These are phyloP conservation scores for Trametes sanguinea DNA, from an alignment of 768 basidiomycete genomes.

Conservation along the genomic window DNA sequence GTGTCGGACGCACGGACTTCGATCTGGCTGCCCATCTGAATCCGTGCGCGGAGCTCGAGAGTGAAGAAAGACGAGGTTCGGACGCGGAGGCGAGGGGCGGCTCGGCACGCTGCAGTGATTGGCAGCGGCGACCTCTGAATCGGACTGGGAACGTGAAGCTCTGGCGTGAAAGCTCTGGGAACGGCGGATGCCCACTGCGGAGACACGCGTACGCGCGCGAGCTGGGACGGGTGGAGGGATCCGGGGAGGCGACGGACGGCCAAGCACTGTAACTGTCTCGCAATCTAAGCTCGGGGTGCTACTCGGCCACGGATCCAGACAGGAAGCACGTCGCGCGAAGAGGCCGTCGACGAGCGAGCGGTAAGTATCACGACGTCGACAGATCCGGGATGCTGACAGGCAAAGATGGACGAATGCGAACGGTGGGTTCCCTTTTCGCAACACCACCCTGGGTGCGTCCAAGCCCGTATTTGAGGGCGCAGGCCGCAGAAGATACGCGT, in stretches of 20 bases:
- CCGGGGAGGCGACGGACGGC: neutral
- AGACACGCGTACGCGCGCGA: too few species aligned
- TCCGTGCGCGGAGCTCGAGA: neutral
- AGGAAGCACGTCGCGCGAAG: neutral
- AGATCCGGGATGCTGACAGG: too few species aligned
- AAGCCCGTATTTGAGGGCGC: neutral
- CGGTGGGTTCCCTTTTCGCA: slow-evolving; percentile 1
- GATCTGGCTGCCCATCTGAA: too few species aligned
- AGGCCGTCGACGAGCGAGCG: neutral
- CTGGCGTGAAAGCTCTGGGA: neutral
- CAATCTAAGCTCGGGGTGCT: neutral
- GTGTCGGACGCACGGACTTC: neutral
- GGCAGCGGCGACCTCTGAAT: neutral
- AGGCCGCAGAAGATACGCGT: too few species aligned
- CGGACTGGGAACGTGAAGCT: neutral
- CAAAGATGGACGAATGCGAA: slow-evolving; percentile 1
- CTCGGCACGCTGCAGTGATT: neutral
- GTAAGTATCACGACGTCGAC: too few species aligned
- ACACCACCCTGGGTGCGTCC: too few species aligned
- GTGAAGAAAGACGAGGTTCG: neutral
- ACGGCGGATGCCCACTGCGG: too few species aligned
- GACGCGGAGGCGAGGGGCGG: neutral
- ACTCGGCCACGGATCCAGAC: neutral
- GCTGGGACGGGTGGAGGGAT: too few species aligned
- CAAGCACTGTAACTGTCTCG: too few species aligned